A percentile compares a stretch with the other conserved stretches of the same genome.
phyloP scores from a whole-genome alignment of 768 basidiomycete species.

The Mycena rebaudengoi region DNA sequence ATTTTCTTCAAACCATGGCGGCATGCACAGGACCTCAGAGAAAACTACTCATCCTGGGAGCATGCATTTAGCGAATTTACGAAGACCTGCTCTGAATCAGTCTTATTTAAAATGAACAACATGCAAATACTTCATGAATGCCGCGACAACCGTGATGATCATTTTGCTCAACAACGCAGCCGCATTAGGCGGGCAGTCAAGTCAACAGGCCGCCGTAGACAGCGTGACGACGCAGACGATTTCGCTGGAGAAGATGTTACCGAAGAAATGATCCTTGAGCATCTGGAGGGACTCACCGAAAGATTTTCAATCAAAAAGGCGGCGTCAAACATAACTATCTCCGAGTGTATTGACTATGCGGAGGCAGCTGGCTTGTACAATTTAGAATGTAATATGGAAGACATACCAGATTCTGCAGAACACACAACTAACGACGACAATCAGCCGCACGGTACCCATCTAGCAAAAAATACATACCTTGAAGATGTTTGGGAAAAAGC shows the following conservation, averaged over 20 bases:
- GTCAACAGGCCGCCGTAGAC: background rate
- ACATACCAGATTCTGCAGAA: too few species aligned
- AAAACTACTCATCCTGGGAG: background rate
- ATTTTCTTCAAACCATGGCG: constrained; percentile 21
- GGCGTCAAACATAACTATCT: background rate
- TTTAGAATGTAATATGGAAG: background rate
- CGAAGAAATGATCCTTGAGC: constrained; percentile 17
- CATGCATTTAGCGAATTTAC: constrained; percentile 22
- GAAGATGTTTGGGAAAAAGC: background rate
- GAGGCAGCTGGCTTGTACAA: background rate
- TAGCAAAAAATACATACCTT: too few species aligned
- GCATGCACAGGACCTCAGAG: background rate
- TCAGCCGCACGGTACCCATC: too few species aligned
- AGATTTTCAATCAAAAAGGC: background rate
- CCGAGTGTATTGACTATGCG: background rate
- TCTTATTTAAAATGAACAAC: constrained; percentile 40
- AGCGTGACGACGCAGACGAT: background rate
- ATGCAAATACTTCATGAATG: too few species aligned
- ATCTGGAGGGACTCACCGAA: constrained; percentile 16
- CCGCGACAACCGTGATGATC: constrained; percentile 40
- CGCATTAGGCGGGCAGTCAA: background rate
- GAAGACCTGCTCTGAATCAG: background rate
- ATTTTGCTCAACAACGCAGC: constrained; percentile 30
- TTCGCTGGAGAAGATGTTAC: background rate
- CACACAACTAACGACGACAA: too few species aligned